Percentiles rank a stretch among this genome's conserved stretches.
Evolutionary conservation across 306 rosid genomes (phyloP).

Genomic region (Quillaja saponaria): DNA sequence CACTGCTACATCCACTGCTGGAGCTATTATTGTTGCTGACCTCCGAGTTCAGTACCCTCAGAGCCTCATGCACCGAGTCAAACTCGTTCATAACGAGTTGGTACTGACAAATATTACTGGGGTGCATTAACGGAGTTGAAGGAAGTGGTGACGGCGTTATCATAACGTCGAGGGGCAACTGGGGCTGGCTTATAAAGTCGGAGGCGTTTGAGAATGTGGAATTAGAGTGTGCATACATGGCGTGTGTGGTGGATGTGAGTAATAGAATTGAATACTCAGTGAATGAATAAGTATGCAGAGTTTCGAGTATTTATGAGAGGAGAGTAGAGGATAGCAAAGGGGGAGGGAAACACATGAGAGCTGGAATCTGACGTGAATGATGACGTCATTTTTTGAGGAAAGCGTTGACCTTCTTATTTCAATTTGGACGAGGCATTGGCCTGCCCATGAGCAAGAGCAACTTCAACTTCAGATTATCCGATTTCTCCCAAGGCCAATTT

Average conservation of each 20-base stretch:
- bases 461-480: not conserved
- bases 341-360: constrained; percentile 17
- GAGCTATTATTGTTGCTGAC: constrained; percentile 44
- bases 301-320: constrained; percentile 42
- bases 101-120: constrained; percentile 4
- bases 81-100: constrained; percentile 17
- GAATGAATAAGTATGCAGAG: not conserved
- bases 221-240: constrained; percentile 54
- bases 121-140: constrained; percentile 16
- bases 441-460: constrained; percentile 8
- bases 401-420: constrained; percentile 54
- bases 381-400: constrained; percentile 43
- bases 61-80: constrained; percentile 38
- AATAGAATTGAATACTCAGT: not conserved
- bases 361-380: constrained; percentile 53
- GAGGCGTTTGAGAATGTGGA: constrained; percentile 46
- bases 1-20: constrained; percentile 60
- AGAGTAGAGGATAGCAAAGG: not conserved
- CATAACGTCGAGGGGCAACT: not conserved
- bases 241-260: constrained; percentile 38
- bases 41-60: constrained; percentile 37
- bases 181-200: constrained; percentile 14
- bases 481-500: not conserved
- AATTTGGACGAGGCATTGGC: constrained; percentile 1
- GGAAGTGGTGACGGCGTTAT: constrained; percentile 5